A percentile compares a stretch with the other conserved stretches of the same genome.
These are phyloP conservation scores for Wickerhamomyces chambardii DNA, from an alignment of 805 yeast species.

Conservation along the genomic window DNA sequence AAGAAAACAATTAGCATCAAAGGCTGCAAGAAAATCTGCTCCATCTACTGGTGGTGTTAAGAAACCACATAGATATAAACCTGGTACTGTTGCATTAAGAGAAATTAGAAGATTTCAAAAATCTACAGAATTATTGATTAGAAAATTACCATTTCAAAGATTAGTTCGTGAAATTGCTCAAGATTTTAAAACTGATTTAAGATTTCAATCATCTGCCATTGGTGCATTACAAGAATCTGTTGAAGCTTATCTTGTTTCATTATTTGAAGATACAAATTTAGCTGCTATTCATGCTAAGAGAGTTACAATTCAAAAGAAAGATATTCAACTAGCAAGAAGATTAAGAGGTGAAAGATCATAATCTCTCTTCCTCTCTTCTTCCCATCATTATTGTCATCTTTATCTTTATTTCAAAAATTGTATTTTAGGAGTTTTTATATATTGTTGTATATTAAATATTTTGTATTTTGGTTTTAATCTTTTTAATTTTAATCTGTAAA, in stretches of 20 bases:
- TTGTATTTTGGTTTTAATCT: no score
- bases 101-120: conserved; percentile 98
- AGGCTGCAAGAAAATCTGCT: conserved; percentile 90
- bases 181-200: conserved; percentile 86
- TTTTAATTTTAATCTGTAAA: no score
- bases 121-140: conserved; percentile 88
- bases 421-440: no score
- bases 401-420: no score
- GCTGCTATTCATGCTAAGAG: conserved; percentile 99
- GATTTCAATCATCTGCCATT: conserved; percentile 96
- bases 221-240: conserved; percentile 98
- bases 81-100: conserved; percentile 94
- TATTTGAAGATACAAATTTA: conserved; percentile 96
- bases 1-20: conserved; percentile 88
- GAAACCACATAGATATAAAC: conserved; percentile 95
- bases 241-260: conserved; percentile 93
- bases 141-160: conserved; percentile 97
- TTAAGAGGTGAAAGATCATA: conserved; percentile 94
- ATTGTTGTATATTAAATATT: no score
- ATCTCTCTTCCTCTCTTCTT: conserved; percentile 6
- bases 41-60: conserved; percentile 91
- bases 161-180: conserved; percentile 93
- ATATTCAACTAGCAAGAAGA: conserved; percentile 96
- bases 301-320: conserved; percentile 98
- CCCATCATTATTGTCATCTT: no score